Evolutionary conservation across 2,329 filamentous ascomycete genomes (phyloP), one percentile per base, ranked within the genome.

Genomic region (Chaetomiaceae sp.): DNA sequence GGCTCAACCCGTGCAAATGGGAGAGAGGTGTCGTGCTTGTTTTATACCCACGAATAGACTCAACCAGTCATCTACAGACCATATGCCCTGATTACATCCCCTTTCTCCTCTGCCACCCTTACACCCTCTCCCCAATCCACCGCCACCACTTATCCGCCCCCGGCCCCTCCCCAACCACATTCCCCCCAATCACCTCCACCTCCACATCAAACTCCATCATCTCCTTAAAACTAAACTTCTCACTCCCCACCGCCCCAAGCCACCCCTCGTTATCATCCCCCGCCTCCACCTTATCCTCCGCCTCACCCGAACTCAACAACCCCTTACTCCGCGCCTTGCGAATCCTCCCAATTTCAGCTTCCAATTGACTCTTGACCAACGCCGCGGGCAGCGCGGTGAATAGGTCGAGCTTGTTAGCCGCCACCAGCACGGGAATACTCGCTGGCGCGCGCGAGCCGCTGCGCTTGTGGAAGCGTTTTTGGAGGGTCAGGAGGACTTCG

Each of bases 371-470:
- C 69, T 82, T 86, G 55, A 96, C 88, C 29, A 95, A 76, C 6
- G 81, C 79, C 0, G 88, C 82, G 0, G 94, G 94, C 47, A 96
- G 74, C 7, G 92, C 90, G 0, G 94, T 96, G 68, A 99, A 99
- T 1, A 99, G 78, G 69, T 99, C 94, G 67, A 91, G 81, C 78
- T 99, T 99, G 72, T 97, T 99, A 50, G 91, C 91, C 1, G 91
- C 91, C 31, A 99, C 76, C 33, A 99, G 78, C 7, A 99, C 79
- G 0, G 88, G 84, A 8, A 94, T 78, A 20, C 81, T 76, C 20
- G 75, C 72, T 0, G 81, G 78, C 39, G 64, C 59, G 59, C 67
- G 70, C 51, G 62, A 58, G 45, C 64, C 68, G 6, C 51, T 45
- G 9, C 50, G 46, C 15, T 40, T 29, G 20, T 47, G 44, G 29